Conservation (phyloP, 2,329 filamentous ascomycete genomes). For the Beauveria australis region DNA sequence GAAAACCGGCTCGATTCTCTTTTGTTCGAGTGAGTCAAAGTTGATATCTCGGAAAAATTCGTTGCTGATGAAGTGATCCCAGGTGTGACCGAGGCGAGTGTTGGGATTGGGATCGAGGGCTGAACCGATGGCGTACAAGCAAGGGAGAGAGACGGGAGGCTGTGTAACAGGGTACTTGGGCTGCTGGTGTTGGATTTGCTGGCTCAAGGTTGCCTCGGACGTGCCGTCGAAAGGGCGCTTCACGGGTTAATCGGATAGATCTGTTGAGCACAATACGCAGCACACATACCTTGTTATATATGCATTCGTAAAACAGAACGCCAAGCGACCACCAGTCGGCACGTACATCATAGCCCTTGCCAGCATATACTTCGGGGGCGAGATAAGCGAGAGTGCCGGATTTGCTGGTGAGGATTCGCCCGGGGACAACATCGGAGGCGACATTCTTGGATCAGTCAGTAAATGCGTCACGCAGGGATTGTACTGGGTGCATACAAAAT, state of each 20-base stretch:
- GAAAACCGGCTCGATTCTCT: constrained; percentile 86
- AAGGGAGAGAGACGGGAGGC: constrained; percentile 80
- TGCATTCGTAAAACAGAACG: constrained; percentile 98
- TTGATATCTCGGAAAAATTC: constrained; percentile 84
- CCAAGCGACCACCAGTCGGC: constrained; percentile 99
- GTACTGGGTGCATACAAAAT: constrained; percentile 62
- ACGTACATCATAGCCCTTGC: constrained; percentile 78
- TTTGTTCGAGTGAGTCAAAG: constrained; percentile 75
- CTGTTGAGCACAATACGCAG: not conserved
- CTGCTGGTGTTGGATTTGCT: constrained; percentile 72
- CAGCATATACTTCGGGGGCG: constrained; percentile 88
- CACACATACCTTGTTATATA: constrained; percentile 81
- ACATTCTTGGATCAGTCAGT: constrained; percentile 65
- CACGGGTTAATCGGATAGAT: constrained; percentile 15
- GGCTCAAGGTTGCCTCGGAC: constrained; percentile 70
- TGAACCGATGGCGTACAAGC: constrained; percentile 79
- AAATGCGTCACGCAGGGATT: not conserved
- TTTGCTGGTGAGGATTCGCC: constrained; percentile 83
- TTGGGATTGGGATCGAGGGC: constrained; percentile 73
- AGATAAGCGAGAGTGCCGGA: constrained; percentile 94
- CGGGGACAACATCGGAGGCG: constrained; percentile 81
- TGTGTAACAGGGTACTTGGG: constrained; percentile 80
- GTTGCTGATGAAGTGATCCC: constrained; percentile 77
- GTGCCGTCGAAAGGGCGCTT: constrained; percentile 90
- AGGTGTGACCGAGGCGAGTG: constrained; percentile 77